Evolutionary conservation across 140 eudicot species (phyloP).

Genomic region (Flaveria floridana): DNA sequence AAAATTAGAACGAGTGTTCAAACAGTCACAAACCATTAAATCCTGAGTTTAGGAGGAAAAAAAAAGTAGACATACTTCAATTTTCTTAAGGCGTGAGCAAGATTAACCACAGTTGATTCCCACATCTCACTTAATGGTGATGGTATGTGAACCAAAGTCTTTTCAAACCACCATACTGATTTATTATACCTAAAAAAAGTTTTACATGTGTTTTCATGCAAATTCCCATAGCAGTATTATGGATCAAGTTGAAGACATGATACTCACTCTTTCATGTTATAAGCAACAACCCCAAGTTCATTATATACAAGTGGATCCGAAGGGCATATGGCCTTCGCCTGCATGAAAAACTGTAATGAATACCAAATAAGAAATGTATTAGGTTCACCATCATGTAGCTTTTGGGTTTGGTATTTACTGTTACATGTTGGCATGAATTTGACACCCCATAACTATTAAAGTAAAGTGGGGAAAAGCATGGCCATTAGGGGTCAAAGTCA

Average conservation of each 20-base stretch:
- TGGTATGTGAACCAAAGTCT: slow-evolving; percentile 73
- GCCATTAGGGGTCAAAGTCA: not conserved
- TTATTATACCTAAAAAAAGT: slow-evolving; percentile 62
- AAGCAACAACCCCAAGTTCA: slow-evolving; percentile 96
- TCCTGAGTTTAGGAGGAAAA: not conserved
- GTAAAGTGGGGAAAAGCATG: not conserved
- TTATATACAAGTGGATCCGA: slow-evolving; percentile 92
- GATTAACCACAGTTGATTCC: slow-evolving; percentile 95
- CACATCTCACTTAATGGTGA: slow-evolving; percentile 78
- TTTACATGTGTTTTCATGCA: not conserved
- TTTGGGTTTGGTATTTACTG: not conserved
- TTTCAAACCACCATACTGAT: slow-evolving; percentile 91
- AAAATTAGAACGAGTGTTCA: not conserved
- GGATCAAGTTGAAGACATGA: not conserved
- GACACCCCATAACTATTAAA: not conserved
- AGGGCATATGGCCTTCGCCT: slow-evolving; percentile 79
- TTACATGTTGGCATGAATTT: slow-evolving; percentile 12
- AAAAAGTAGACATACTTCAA: slow-evolving; percentile 50
- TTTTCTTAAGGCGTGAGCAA: slow-evolving; percentile 84
- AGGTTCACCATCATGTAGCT: slow-evolving; percentile 1
- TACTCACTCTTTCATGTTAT: slow-evolving; percentile 89
- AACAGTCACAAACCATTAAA: not conserved
- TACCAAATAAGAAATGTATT: slow-evolving; percentile 25
- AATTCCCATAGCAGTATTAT: not conserved
- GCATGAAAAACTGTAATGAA: slow-evolving; percentile 75